A percentile compares a stretch with the other conserved stretches of the same genome.
These are phyloP conservation scores for Alternaria dauci DNA, from an alignment of 2,329 filamentous ascomycete genomes.

Conservation along the genomic window DNA sequence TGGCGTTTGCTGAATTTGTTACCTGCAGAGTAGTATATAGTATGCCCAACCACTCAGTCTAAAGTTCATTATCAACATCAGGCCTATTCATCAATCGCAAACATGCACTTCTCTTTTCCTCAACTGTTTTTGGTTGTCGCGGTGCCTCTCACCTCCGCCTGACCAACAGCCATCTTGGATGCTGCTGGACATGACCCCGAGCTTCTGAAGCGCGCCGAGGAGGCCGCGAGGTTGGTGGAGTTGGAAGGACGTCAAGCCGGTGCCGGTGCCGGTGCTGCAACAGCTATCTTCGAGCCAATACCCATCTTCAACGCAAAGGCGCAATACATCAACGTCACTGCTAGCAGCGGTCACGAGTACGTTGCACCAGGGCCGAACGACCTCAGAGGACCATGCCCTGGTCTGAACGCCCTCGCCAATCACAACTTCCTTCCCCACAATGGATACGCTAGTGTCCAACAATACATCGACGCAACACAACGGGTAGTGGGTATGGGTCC, in stretches of 20 bases:
- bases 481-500: slow-evolving; percentile 35
- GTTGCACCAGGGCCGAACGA: slow-evolving; percentile 34
- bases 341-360: slow-evolving; percentile 34
- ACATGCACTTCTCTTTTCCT: slow-evolving; percentile 25
- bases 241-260: slow-evolving; percentile 23
- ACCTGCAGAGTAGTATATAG: slow-evolving; percentile 1
- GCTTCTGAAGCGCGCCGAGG: slow-evolving; percentile 26
- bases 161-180: slow-evolving; percentile 33
- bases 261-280: slow-evolving; percentile 30
- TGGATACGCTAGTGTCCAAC: slow-evolving; percentile 30
- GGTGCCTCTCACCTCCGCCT: slow-evolving; percentile 26
- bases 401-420: slow-evolving; percentile 38
- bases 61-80: background rate
- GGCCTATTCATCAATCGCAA: slow-evolving; percentile 5
- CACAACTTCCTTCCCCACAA: slow-evolving; percentile 35
- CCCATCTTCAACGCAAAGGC: slow-evolving; percentile 30
- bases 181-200: slow-evolving; percentile 30
- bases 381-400: slow-evolving; percentile 36
- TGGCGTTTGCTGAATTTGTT: background rate
- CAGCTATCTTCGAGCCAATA: slow-evolving; percentile 30
- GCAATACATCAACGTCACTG: slow-evolving; percentile 29
- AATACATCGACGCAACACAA: slow-evolving; percentile 32
- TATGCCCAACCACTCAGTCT: slow-evolving; percentile 1
- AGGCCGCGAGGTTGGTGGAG: slow-evolving; percentile 21
- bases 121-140: slow-evolving; percentile 18